Conservation (phyloP, 306 rosid species). For the Trifolium dubium region DNA sequence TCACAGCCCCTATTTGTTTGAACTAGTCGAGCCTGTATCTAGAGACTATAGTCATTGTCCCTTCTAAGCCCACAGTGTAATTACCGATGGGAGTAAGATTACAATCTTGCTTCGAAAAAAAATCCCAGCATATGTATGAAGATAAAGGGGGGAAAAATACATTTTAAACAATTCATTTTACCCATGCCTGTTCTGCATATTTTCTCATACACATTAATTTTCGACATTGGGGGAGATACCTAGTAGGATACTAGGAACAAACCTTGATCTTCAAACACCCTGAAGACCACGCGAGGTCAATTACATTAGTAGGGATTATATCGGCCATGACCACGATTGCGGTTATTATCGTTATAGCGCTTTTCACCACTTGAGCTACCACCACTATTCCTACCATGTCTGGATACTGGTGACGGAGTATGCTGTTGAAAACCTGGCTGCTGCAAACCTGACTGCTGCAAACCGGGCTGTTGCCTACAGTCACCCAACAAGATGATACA, state of each 20-base stretch:
- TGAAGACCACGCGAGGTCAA: background rate
- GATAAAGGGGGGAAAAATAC: slow-evolving; percentile 18
- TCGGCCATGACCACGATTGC: slow-evolving; percentile 52
- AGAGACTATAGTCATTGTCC: background rate
- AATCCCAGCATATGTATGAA: background rate
- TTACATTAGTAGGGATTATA: slow-evolving; percentile 63
- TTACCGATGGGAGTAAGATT: background rate
- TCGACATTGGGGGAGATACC: background rate
- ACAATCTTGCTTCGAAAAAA: background rate
- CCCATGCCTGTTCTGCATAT: background rate
- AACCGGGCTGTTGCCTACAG: slow-evolving; percentile 64
- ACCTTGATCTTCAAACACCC: slow-evolving; percentile 13
- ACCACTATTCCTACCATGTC: slow-evolving; percentile 52
- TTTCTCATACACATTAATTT: slow-evolving; percentile 21
- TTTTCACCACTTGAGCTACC: slow-evolving; percentile 64
- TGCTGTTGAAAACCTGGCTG: slow-evolving; percentile 58
- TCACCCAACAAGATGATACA: slow-evolving; percentile 25
- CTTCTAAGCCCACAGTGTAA: background rate
- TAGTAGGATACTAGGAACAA: background rate
- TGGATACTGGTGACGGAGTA: slow-evolving; percentile 46
- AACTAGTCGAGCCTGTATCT: background rate
- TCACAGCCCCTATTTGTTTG: background rate
- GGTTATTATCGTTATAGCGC: slow-evolving; percentile 46
- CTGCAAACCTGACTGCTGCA: slow-evolving; percentile 51
- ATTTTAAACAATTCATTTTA: slow-evolving; percentile 9